phyloP scores from a whole-genome alignment of 1,284 basidiomycete genomes.

The Butyriboletus appendiculatus region DNA sequence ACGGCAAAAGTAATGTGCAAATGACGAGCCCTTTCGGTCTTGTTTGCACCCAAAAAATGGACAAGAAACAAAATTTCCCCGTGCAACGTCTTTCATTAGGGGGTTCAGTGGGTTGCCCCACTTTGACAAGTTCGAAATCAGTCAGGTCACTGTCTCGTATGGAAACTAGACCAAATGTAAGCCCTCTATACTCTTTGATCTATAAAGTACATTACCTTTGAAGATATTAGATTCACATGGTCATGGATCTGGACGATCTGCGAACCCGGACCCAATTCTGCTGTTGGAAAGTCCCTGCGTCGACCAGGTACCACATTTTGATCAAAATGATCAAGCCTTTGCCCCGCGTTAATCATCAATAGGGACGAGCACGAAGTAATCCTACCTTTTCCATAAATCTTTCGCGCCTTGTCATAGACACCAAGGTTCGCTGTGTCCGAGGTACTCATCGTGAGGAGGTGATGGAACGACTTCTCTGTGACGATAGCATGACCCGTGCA shows the following conservation, averaged over 20 bases:
- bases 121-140: background rate
- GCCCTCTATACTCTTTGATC: background rate
- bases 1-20: background rate
- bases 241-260: slow-evolving; percentile 16
- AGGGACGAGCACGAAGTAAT: background rate
- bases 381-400: slow-evolving; percentile 20
- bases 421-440: slow-evolving; percentile 21
- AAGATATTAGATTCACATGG: slow-evolving; percentile 7
- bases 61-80: background rate
- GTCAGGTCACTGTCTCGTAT: background rate
- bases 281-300: background rate
- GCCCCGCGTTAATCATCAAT: background rate
- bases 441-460: slow-evolving; percentile 8
- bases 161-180: background rate
- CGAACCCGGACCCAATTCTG: background rate
- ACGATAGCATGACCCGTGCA: slow-evolving; percentile 16
- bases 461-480: slow-evolving; percentile 27
- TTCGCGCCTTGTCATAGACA: slow-evolving; percentile 16
- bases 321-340: slow-evolving; percentile 20
- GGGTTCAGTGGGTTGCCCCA: no score
- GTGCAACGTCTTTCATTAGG: background rate
- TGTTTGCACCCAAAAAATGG: background rate
- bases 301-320: slow-evolving; percentile 20
- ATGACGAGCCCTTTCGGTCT: background rate
- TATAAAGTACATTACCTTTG: background rate